These are phyloP conservation scores for Pythium apleroticum DNA, from an alignment of 352 stramenopile species.

Conservation along the genomic window DNA sequence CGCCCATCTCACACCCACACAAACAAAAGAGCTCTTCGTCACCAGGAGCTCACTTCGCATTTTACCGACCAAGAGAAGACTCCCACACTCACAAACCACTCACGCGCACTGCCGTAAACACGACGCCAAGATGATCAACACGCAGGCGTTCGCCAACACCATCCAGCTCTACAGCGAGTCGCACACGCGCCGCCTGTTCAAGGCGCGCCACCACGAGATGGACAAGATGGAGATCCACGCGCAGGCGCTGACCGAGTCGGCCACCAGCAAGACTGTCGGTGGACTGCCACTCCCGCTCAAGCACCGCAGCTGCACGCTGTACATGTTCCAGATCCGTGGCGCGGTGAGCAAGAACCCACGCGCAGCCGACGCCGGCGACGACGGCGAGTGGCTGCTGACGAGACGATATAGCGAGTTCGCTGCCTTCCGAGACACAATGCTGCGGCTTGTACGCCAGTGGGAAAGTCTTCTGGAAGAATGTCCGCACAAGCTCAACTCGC, in stretches of 20 bases:
- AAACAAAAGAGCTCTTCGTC: neutral
- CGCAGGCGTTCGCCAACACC: constrained; percentile 23
- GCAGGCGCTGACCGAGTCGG: constrained; percentile 10
- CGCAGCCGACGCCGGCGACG: constrained; percentile 15
- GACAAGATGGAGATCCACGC: constrained; percentile 51
- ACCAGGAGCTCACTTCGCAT: constrained; percentile 10
- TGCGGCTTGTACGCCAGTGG: constrained; percentile 49
- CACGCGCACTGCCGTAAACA: too few species aligned
- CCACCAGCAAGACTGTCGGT: neutral
- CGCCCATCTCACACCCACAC: constrained; percentile 10
- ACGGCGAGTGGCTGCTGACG: constrained; percentile 42
- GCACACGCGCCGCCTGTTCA: constrained; percentile 50
- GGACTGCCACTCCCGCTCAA: constrained; percentile 31
- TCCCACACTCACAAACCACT: neutral
- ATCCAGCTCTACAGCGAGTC: constrained; percentile 27
- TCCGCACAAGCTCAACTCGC: constrained; percentile 24
- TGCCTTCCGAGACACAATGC: constrained; percentile 44
- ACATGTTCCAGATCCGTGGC: constrained; percentile 57
- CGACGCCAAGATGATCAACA: constrained; percentile 29
- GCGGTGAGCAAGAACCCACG: constrained; percentile 13
- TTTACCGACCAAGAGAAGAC: neutral
- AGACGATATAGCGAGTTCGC: constrained; percentile 76
- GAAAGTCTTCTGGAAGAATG: constrained; percentile 27
- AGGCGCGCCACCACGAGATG: constrained; percentile 54
- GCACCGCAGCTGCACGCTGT: constrained; percentile 39